Evolutionary conservation across 495 filamentous ascomycete genomes (phyloP).

Genomic region (Hypoxylon fragiforme): DNA sequence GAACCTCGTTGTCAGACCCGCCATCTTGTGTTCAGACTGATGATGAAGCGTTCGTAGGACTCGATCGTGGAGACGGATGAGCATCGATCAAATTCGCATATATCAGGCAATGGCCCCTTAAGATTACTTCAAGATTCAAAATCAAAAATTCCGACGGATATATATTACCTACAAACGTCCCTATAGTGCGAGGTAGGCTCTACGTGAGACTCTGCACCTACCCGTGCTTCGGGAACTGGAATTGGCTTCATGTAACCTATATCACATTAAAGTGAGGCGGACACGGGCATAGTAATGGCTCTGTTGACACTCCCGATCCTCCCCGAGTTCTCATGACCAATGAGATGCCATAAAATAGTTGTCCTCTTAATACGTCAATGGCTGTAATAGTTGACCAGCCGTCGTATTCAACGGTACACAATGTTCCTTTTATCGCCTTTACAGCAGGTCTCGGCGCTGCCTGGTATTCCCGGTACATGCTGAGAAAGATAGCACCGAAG

Average conservation of each 20-base stretch:
- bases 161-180: conserved; percentile 19
- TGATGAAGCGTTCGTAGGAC: background rate
- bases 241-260: conserved; percentile 17
- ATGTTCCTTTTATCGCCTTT: conserved; percentile 4
- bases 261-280: conserved; percentile 24
- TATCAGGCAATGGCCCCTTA: too few relatives aligned
- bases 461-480: conserved; percentile 8
- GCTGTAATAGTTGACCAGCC: conserved; percentile 21
- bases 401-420: conserved; percentile 18
- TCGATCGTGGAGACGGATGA: conserved; percentile 17
- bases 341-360: conserved; percentile 1
- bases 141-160: conserved; percentile 13
- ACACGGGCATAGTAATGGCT: background rate
- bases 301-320: conserved; percentile 20
- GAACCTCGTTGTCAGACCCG: background rate
- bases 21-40: conserved; percentile 18
- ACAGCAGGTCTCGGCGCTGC: conserved; percentile 23
- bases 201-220: conserved; percentile 16
- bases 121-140: too few relatives aligned
- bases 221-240: conserved; percentile 8
- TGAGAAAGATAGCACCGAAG: conserved; percentile 19
- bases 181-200: conserved; percentile 2
- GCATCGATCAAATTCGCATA: conserved; percentile 24
- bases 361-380: conserved; percentile 31
- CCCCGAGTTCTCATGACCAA: conserved; percentile 1